Evolutionary conservation across 2,329 filamentous ascomycete genomes (phyloP), one percentile per base, ranked within the genome.

Genomic region (Botrytis porri): DNA sequence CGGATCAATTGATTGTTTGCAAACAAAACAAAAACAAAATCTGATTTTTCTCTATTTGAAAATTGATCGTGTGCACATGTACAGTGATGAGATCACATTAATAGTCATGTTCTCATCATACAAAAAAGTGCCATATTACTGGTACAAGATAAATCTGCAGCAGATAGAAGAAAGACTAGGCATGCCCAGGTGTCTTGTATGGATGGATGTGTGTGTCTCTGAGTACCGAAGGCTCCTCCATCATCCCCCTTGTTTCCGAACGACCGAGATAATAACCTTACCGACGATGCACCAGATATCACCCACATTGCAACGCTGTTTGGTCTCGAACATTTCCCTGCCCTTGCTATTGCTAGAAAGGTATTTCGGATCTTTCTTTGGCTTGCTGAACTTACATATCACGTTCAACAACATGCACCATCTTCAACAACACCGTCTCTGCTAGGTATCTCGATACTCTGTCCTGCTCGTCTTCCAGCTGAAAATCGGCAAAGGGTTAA

Each of bases 181-280:
- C 12, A 12, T 32, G n/a, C n/a, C n/a, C n/a, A n/a, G n/a, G n/a
- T n/a, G n/a, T n/a, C n/a, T n/a, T n/a, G 60, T 16, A 37, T 57
- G 12, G 18, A 12, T 57, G 51, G 7, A 48, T 48, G 45, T 22
- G 35, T 18, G n/a, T 29, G 51, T 57, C 43, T 51, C 16, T n/a
- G 41, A 70, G 45, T 66, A 51, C 70, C 62, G 62, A 67, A 43
- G 51, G 63, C 32, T 66, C 14, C 29, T 32, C n/a, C 51, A 29
- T 57, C 51, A 18, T 29, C 25, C 51, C 43, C 70, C 54, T 60
- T 59, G 48, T 67, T 67, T 45, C 70, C 70, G 70, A 67, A 72
- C 29, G 70, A 60, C 62, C 62, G 70, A 72, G 35, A 67, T 41
- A 41, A 67, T 41, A 41, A 66, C 8, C 48, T 67, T 35, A 60